These are phyloP conservation scores for Nakazawaea ernobii DNA, from an alignment of 805 yeast genomes.

Conservation along the genomic window DNA sequence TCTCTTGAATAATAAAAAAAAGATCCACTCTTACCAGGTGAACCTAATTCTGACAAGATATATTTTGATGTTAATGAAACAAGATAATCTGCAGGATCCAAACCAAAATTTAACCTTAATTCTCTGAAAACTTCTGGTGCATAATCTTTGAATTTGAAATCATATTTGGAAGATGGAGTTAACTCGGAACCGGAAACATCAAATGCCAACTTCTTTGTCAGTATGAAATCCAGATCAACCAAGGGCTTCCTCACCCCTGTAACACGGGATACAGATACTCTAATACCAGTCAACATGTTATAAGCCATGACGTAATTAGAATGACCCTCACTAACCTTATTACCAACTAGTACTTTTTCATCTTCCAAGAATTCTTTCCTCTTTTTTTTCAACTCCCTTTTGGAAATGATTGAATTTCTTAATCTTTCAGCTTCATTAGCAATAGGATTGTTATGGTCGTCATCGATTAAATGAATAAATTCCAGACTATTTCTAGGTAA, in stretches of 20 bases:
- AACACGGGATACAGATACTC: conserved; percentile 90
- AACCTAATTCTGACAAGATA: conserved; percentile 83
- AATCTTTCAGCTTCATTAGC: conserved; percentile 42
- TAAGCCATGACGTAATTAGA: conserved; percentile 91
- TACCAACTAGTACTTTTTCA: conserved; percentile 63
- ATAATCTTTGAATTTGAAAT: conserved; percentile 94
- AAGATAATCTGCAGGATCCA: conserved; percentile 94
- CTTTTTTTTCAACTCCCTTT: conserved; percentile 37
- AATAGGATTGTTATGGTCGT: conserved; percentile 20
- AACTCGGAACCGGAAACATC: conserved; percentile 81
- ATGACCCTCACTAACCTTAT: conserved; percentile 87
- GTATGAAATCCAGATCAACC: conserved; percentile 61
- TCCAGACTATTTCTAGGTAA: background rate
- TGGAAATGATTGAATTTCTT: conserved; percentile 41
- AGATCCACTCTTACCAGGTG: conserved; percentile 97
- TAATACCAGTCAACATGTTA: conserved; percentile 94
- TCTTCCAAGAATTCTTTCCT: conserved; percentile 39
- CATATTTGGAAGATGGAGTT: conserved; percentile 92
- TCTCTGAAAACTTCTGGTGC: conserved; percentile 92
- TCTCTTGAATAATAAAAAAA: conserved; percentile 94
- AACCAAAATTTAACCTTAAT: conserved; percentile 68
- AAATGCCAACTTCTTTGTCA: conserved; percentile 77
- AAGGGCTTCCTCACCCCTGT: conserved; percentile 79
- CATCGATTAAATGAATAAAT: background rate
- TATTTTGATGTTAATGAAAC: conserved; percentile 91